A percentile compares a stretch with the other conserved stretches of the same genome.
Conservation (phyloP, 192 early-diverging fungal genomes). For the Umbelopsis sp. region DNA sequence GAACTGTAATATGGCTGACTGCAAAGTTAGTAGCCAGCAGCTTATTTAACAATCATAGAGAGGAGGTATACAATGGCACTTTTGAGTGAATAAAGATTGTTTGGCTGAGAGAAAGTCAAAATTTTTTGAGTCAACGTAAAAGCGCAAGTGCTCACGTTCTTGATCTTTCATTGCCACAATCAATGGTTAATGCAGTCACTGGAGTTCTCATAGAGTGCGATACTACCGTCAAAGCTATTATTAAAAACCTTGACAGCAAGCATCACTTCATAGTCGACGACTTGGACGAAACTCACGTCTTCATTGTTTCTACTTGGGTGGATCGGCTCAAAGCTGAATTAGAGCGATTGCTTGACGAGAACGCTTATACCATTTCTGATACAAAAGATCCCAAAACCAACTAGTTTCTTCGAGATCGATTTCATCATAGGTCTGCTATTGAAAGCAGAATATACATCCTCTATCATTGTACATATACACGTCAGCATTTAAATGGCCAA, state of each 20-base stretch:
- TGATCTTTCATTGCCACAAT: conserved; percentile 5
- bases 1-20: no score
- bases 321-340: conserved; percentile 61
- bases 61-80: no score
- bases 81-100: no score
- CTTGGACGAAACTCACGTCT: conserved; percentile 80
- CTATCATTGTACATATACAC: conserved; percentile 9
- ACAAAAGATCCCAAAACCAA: conserved; percentile 26
- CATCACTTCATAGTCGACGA: conserved; percentile 80
- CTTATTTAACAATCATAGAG: no score
- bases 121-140: background rate
- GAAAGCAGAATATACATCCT: background rate
- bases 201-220: conserved; percentile 71
- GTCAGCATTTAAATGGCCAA: background rate
- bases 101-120: no score
- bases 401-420: background rate
- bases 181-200: conserved; percentile 46
- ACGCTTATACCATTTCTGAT: conserved; percentile 60
- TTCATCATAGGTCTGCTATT: background rate
- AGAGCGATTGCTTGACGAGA: conserved; percentile 75
- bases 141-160: background rate
- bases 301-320: conserved; percentile 66
- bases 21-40: no score
- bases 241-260: conserved; percentile 69
- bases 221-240: conserved; percentile 74